These are phyloP conservation scores for Epichloe amarillans DNA, from an alignment of 2,329 filamentous ascomycete genomes.

Conservation along the genomic window DNA sequence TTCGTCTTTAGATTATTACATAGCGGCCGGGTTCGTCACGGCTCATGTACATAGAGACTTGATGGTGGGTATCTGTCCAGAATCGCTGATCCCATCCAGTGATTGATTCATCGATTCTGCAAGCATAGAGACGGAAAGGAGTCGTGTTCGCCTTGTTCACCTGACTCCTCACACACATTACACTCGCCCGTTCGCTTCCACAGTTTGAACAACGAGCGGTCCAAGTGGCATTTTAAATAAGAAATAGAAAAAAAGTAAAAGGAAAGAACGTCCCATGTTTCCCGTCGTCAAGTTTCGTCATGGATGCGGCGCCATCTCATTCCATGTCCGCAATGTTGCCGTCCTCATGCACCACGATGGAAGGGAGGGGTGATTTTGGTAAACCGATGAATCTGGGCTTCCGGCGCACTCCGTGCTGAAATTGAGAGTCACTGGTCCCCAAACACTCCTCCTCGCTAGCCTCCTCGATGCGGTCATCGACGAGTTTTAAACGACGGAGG, in stretches of 20 bases:
- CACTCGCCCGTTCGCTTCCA: not conserved
- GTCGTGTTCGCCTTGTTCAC: not conserved
- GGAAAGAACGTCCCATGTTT: not conserved
- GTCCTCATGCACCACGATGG: not conserved
- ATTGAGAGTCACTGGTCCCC: not conserved
- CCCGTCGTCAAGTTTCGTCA: not conserved
- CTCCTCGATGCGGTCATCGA: conserved; percentile 6
- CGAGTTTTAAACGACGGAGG: conserved; percentile 6
- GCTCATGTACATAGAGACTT: not conserved
- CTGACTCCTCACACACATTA: not conserved
- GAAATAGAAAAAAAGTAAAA: not conserved
- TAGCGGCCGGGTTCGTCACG: not conserved
- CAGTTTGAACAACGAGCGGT: too few species aligned
- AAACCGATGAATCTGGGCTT: not conserved
- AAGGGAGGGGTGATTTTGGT: not conserved
- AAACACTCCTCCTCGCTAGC: conserved; percentile 4
- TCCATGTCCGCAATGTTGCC: not conserved
- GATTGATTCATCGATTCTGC: not conserved
- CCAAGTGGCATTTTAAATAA: not conserved
- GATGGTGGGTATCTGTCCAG: not conserved
- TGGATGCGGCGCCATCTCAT: not conserved
- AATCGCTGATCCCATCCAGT: not conserved
- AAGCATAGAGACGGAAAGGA: too few species aligned
- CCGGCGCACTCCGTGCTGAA: not conserved
- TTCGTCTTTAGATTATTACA: not conserved